Conservation (phyloP, 2,329 filamentous ascomycete genomes). For the Diatrype stigma region DNA sequence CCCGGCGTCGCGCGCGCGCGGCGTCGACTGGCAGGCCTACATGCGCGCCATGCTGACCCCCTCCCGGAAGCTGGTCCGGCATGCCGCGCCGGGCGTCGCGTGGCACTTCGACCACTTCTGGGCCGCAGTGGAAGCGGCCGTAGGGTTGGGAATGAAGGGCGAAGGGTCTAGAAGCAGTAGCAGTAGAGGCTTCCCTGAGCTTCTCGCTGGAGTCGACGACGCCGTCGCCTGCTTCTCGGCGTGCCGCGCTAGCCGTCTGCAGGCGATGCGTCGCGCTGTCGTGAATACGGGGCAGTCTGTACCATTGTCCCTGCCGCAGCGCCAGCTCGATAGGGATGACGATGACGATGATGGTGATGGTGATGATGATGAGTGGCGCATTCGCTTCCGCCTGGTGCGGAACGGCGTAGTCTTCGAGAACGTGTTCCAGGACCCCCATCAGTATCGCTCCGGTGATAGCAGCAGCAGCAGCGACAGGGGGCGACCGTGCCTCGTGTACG, state of each 20-base stretch:
- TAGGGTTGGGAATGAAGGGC: too few species aligned
- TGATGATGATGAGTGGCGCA: not conserved
- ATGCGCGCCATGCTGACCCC: not conserved
- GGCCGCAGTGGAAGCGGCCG: not conserved
- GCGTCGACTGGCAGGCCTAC: not conserved
- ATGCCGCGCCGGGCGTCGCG: not conserved
- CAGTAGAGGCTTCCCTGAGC: not conserved
- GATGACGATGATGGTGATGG: too few species aligned
- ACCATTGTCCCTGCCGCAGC: too few species aligned
- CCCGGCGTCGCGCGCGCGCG: not conserved
- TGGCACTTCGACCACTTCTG: not conserved
- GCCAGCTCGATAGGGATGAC: too few species aligned
- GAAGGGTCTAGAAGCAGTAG: too few species aligned
- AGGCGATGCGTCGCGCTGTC: not conserved
- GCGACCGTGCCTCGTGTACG: not conserved
- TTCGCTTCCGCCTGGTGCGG: not conserved
- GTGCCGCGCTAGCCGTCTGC: conserved; percentile 1
- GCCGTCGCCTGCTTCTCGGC: not conserved
- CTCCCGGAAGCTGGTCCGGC: not conserved
- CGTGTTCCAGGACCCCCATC: not conserved
- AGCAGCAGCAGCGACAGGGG: too few species aligned
- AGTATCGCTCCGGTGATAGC: not conserved
- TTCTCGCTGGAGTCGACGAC: not conserved
- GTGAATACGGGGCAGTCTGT: not conserved
- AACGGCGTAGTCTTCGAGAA: conserved; percentile 1